phyloP scores from a whole-genome alignment of 2,329 filamentous ascomycete species.

The Curvularia hawaiiensis region DNA sequence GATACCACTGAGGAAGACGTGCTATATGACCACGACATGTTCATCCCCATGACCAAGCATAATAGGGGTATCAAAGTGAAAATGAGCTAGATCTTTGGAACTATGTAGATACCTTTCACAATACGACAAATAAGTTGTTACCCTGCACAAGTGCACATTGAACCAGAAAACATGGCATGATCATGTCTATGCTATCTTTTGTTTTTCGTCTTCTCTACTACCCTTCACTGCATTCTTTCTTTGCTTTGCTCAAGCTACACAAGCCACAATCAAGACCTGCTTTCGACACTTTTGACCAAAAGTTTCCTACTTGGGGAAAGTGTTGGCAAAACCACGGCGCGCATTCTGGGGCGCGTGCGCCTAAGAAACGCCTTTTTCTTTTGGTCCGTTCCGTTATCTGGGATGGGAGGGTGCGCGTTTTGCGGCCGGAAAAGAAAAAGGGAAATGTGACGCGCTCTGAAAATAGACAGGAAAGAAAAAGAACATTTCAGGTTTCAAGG shows the following conservation, averaged over 20 bases:
- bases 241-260: neutral
- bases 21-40: slow-evolving; percentile 34
- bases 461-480: too few relatives aligned
- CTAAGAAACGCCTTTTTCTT: too few relatives aligned
- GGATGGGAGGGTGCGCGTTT: too few relatives aligned
- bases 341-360: too few relatives aligned
- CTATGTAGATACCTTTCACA: too few relatives aligned
- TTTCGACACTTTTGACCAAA: neutral
- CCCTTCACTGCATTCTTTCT: neutral
- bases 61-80: slow-evolving; percentile 29
- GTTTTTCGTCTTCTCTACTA: too few relatives aligned
- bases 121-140: neutral
- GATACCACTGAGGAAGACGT: slow-evolving; percentile 30
- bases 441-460: too few relatives aligned
- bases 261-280: neutral
- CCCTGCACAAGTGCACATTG: neutral
- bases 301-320: neutral
- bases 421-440: too few relatives aligned
- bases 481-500: too few relatives aligned
- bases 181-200: too few relatives aligned
- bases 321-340: neutral
- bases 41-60: slow-evolving; percentile 34
- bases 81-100: slow-evolving; percentile 7
- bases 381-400: too few relatives aligned
- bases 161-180: neutral